Evolutionary conservation across 2,329 filamentous ascomycete species (phyloP).

Genomic region (Verticillium alfalfae): DNA sequence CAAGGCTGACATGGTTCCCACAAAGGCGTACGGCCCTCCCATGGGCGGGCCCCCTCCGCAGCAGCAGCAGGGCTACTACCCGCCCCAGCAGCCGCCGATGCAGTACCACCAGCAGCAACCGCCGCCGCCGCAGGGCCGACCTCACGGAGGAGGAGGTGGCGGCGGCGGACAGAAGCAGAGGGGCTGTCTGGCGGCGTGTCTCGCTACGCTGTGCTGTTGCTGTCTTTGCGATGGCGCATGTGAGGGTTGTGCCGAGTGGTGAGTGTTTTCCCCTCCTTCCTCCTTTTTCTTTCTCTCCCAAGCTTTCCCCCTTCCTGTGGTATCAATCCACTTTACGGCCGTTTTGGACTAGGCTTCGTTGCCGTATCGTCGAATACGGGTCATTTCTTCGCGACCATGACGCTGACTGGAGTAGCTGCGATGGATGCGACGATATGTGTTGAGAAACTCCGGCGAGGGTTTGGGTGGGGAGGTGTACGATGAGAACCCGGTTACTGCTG

Average conservation of each 20-base stretch:
- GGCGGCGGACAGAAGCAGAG: constrained; percentile 24
- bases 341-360: neutral
- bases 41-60: constrained; percentile 20
- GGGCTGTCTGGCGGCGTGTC: constrained; percentile 37
- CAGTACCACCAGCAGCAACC: constrained; percentile 37
- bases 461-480: too few relatives aligned
- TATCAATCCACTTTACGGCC: neutral
- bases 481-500: too few relatives aligned
- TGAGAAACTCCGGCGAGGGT: neutral
- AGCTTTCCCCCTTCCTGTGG: too few relatives aligned
- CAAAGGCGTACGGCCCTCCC: constrained; percentile 21
- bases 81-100: constrained; percentile 31
- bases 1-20: constrained; percentile 1
- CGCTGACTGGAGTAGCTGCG: constrained; percentile 20
- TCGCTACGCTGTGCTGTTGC: constrained; percentile 45
- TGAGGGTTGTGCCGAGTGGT: constrained; percentile 36
- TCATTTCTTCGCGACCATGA: neutral
- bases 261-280: constrained; percentile 16
- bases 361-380: too few relatives aligned
- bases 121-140: constrained; percentile 16
- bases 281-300: neutral
- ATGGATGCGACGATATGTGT: constrained; percentile 24
- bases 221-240: constrained; percentile 44
- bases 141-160: constrained; percentile 9
- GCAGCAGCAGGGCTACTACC: constrained; percentile 23